Evolutionary conservation across 352 stramenopile genomes (phyloP), one percentile per base, ranked within the genome.

Genomic region (Globisporangium canariense): DNA sequence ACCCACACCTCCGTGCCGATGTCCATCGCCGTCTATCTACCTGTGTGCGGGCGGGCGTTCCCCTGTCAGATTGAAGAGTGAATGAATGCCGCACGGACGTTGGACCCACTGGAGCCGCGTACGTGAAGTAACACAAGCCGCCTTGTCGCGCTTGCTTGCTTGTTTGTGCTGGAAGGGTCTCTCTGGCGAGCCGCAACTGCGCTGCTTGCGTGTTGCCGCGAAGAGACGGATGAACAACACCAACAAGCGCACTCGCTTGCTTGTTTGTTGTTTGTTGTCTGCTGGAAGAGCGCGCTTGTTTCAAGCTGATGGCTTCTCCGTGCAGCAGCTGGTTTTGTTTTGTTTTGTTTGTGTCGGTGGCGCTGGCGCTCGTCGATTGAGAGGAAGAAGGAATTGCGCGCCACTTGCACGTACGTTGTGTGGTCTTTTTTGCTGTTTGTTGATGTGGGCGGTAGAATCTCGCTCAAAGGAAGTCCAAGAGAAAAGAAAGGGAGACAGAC

Each of bases 1-100:
- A 93, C 77, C 87, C 87, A 96, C 43, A 96, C 87, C 50, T 90
- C 74, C 7, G 83, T 92, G 70, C 85, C 87, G 53, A 91, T 69
- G 64, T 96, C 87, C 87, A 96, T 96, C 14, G 49, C 18, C 20
- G 25, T 4, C 25, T 55, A n/a, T 22, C 20, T 36, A 5, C 22
- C 22, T 18, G 25, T 22, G 10, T 34, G 49, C 38, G 38, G 40
- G 40, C 3, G 9, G 25, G 1, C 25, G 25, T 28, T 28, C 25
- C 11, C 3, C 40, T 18, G 40, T 45, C 40, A 14, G 40, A n/a
- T 45, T 45, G 14, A 18, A 45, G 40, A n/a, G 40, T 3, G 13
- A 45, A n/a, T 4, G 38, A 45, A 11, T 41, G 36, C 36, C 36
- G 36, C 10, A 3, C 40, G 40, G 11, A n/a, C 10, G 36, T 45